Base-by-base conservation (phyloP, 805 yeast genomes). In the Hermanozyma aechmeae region DNA sequence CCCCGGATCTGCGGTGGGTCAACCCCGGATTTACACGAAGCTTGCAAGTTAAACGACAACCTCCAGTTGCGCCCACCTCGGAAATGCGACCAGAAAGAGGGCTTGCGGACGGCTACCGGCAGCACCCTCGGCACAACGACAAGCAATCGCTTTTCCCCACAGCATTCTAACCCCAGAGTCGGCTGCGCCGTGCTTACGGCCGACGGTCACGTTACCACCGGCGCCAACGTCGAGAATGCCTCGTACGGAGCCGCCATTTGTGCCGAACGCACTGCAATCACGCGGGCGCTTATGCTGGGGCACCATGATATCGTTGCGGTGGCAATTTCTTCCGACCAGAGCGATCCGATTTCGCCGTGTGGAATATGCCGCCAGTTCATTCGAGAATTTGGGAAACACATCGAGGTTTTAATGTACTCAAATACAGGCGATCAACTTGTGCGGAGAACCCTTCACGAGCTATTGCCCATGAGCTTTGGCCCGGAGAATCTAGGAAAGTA, bases 221-320 rank as follows among this genome's bases (percentile, higher is more conserved):
- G 97, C 4, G 94, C 94, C 23, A 89, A 89, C 42, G 76, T 92
- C 16, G 98, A 89, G 50, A 92, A 89, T 50, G 97, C 96, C 3
- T 75, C 92, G 27, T 87, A 82, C 47, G 93, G 84, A 9, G 63
- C 58, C 18, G 49, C 54, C n/a, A 53, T 61, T 4, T 59, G 67
- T 35, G 67, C 68, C 2, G 68, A 59, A 37, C 42, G 66, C 30
- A 40, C 58, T 9, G 52, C 68, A 4, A 43, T 61, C 6, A 39
- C 51, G n/a, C 48, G 48, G 25, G 46, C 18, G 58, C 32, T 54
- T 58, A 54, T 47, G 56, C 53, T 45, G 24, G 74, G 74, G 0
- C 53, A 60, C 32, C 47, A 38, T 4, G 27, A 37, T 15, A 69
- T 79, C 48, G 60, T 56, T 34, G 83, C 81, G 2, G 57, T 84